phyloP scores from a whole-genome alignment of 108 stramenopile species.

The Discostella pseudostelligera region DNA sequence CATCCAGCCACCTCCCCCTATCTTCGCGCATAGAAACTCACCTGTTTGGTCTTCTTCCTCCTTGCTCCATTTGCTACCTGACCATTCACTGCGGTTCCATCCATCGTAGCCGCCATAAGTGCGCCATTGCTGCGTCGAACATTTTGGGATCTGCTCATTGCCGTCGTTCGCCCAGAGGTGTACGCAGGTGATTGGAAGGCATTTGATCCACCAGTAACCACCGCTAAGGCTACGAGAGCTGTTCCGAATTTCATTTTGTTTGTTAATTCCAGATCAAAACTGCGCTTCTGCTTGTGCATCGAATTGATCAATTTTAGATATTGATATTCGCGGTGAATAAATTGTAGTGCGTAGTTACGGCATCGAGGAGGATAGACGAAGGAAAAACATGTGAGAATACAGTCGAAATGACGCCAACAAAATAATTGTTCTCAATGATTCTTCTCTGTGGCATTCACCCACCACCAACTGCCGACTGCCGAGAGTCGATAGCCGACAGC shows the following conservation, averaged over 20 bases:
- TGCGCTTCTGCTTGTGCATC: neutral
- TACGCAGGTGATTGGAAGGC: slow-evolving; percentile 30
- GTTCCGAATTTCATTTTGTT: slow-evolving; percentile 29
- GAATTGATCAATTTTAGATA: neutral
- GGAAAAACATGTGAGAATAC: no score
- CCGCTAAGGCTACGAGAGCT: slow-evolving; percentile 25
- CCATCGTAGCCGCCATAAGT: slow-evolving; percentile 36
- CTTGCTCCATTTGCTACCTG: slow-evolving; percentile 4
- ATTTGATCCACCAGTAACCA: slow-evolving; percentile 3
- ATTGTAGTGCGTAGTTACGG: no score
- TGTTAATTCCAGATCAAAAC: neutral
- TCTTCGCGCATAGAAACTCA: slow-evolving; percentile 1
- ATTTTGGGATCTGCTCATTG: neutral
- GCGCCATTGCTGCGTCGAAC: neutral
- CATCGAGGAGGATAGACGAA: no score
- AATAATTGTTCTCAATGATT: no score
- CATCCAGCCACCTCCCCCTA: neutral
- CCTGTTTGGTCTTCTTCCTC: slow-evolving; percentile 42
- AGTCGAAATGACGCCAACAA: no score
- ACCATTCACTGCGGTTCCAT: slow-evolving; percentile 12
- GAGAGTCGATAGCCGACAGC: no score
- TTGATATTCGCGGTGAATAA: no score
- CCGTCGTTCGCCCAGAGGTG: neutral
- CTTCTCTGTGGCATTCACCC: no score
- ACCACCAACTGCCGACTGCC: no score